These are phyloP conservation scores for Fusarium sp. DNA, from an alignment of 2,329 filamentous ascomycete genomes.

Conservation along the genomic window DNA sequence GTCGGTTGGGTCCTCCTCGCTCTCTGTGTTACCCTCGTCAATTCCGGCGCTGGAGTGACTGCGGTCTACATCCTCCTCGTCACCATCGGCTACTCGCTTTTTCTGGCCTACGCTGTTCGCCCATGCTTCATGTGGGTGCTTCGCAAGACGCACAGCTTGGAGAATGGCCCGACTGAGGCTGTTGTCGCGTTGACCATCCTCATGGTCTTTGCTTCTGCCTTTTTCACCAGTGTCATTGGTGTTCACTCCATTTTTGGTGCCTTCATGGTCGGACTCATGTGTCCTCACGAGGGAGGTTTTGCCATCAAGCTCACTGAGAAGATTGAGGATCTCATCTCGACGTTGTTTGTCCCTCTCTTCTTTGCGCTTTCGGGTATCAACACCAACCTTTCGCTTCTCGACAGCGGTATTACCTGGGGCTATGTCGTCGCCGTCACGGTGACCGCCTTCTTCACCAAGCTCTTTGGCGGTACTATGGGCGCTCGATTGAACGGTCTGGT, in stretches of 20 bases:
- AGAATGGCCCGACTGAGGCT: conserved; percentile 87
- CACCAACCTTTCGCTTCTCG: conserved; percentile 85
- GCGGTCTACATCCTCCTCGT: conserved; percentile 46
- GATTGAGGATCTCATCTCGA: conserved; percentile 88
- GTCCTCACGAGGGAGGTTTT: conserved; percentile 88
- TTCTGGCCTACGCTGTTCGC: conserved; percentile 79
- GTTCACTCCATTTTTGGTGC: conserved; percentile 94
- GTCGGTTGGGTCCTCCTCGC: conserved; percentile 86
- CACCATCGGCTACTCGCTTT: conserved; percentile 62
- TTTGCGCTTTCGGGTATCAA: conserved; percentile 91
- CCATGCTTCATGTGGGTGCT: conserved; percentile 81
- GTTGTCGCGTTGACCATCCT: conserved; percentile 86
- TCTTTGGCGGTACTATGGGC: conserved; percentile 82
- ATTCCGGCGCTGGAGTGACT: conserved; percentile 82
- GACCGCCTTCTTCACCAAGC: conserved; percentile 85
- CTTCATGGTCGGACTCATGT: conserved; percentile 88
- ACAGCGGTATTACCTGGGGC: conserved; percentile 85
- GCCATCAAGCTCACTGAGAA: conserved; percentile 92
- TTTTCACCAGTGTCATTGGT: conserved; percentile 87
- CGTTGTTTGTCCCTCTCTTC: conserved; percentile 88
- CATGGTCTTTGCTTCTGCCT: conserved; percentile 80
- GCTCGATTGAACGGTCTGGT: conserved; percentile 74
- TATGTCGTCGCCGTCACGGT: conserved; percentile 87
- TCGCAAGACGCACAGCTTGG: conserved; percentile 77
- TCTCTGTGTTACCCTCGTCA: conserved; percentile 91